phyloP scores from a whole-genome alignment of 768 basidiomycete species.

The Mycena belliarum region DNA sequence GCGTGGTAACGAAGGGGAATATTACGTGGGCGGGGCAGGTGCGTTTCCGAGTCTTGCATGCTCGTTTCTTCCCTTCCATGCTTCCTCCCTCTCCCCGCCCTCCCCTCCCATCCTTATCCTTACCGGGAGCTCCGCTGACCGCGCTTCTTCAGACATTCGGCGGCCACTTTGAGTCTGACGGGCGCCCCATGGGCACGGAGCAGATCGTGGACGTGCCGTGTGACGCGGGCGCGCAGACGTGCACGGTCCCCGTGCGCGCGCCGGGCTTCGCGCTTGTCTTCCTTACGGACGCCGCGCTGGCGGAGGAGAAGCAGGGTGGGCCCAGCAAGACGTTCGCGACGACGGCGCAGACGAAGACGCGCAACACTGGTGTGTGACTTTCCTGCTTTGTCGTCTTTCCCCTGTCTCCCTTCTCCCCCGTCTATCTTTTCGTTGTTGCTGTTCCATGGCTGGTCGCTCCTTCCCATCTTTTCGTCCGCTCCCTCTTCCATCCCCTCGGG shows the following conservation, averaged over 20 bases:
- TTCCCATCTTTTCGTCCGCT: too few species aligned
- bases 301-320: conserved; percentile 33
- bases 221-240: conserved; percentile 36
- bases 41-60: conserved; percentile 2
- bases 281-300: conserved; percentile 21
- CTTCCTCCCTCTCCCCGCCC: too few species aligned
- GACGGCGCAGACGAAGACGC: conserved; percentile 54
- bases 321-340: conserved; percentile 52
- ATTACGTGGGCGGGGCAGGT: conserved; percentile 81
- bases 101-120: too few species aligned
- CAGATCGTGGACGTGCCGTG: background rate
- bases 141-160: background rate
- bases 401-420: too few species aligned
- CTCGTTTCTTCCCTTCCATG: too few species aligned
- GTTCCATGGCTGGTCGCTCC: too few species aligned
- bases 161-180: background rate
- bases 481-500: too few species aligned
- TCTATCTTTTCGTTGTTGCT: too few species aligned
- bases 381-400: too few species aligned
- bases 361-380: conserved; percentile 44
- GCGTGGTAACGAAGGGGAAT: conserved; percentile 59
- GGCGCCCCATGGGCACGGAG: background rate
- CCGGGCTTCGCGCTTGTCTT: background rate
- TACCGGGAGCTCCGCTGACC: too few species aligned
- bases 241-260: conserved; percentile 24